Evolutionary conservation across 2,329 filamentous ascomycete species (phyloP).

Genomic region (Botrytis hyacinthi): DNA sequence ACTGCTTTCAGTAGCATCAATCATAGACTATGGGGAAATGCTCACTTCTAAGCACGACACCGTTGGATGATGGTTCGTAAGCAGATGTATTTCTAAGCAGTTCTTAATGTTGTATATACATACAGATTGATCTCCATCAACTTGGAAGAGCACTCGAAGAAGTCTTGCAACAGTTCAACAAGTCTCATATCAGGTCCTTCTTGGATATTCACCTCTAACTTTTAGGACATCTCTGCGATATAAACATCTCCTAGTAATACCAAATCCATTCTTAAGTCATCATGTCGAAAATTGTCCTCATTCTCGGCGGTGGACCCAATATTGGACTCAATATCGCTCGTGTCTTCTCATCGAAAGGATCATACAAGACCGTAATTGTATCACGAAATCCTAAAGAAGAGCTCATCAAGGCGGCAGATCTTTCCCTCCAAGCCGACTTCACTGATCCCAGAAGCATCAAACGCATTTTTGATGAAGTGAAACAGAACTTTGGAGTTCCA

Average conservation of each 20-base stretch:
- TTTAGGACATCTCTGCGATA: not conserved
- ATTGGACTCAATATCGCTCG: constrained; percentile 40
- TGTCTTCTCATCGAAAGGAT: constrained; percentile 42
- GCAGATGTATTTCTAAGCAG: not conserved
- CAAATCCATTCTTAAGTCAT: not conserved
- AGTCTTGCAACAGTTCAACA: not conserved
- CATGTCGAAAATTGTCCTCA: constrained; percentile 34
- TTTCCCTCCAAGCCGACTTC: constrained; percentile 42
- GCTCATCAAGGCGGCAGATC: constrained; percentile 33
- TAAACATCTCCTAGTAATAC: not conserved
- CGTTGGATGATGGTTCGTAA: not conserved
- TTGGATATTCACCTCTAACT: not conserved
- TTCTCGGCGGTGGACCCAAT: constrained; percentile 45
- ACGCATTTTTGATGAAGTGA: constrained; percentile 42
- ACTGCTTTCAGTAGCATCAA: not conserved
- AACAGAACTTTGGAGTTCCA: constrained; percentile 38
- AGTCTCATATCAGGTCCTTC: not conserved
- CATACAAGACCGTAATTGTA: constrained; percentile 44
- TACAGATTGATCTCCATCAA: not conserved
- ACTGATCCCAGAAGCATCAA: constrained; percentile 30
- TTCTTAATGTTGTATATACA: not conserved
- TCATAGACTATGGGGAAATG: not conserved
- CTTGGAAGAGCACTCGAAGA: not conserved
- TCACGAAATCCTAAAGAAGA: constrained; percentile 36
- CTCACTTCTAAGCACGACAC: not conserved